Evolutionary conservation across 139 green algal species (phyloP).

Genomic region (Micromonas pusilla): DNA sequence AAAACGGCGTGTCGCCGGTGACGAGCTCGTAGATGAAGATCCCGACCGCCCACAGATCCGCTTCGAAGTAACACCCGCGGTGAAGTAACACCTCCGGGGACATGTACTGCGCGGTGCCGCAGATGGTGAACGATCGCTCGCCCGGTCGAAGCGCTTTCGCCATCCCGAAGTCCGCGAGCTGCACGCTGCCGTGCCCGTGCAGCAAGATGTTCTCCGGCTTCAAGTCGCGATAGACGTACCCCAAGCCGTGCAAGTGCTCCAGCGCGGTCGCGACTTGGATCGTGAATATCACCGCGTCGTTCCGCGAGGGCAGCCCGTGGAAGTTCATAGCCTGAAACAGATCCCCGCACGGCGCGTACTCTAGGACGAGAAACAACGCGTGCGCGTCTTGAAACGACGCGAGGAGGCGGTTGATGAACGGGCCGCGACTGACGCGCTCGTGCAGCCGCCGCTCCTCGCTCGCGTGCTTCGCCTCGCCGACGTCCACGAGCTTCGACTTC

Average conservation of each 20-base stretch:
- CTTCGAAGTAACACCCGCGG: conserved; percentile 27
- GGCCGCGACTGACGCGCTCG: neutral
- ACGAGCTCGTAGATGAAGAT: conserved; percentile 81
- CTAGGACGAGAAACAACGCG: conserved; percentile 21
- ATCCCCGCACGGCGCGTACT: conserved; percentile 28
- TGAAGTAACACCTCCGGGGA: conserved; percentile 64
- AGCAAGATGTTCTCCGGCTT: conserved; percentile 68
- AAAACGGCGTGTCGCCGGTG: conserved; percentile 67
- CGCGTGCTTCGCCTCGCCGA: conserved; percentile 24
- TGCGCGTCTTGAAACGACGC: conserved; percentile 21
- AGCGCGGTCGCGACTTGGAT: neutral
- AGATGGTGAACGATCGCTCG: conserved; percentile 68
- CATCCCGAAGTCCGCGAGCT: conserved; percentile 79
- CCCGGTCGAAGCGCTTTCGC: conserved; percentile 60
- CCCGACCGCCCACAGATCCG: conserved; percentile 75
- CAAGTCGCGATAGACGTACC: conserved; percentile 23
- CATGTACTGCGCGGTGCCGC: conserved; percentile 76
- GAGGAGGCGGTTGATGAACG: conserved; percentile 26
- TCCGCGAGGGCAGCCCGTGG: conserved; percentile 10
- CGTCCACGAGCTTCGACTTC: conserved; percentile 21
- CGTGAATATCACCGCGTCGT: conserved; percentile 16
- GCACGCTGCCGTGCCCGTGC: conserved; percentile 63
- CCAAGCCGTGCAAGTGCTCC: conserved; percentile 1
- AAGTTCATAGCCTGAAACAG: conserved; percentile 29
- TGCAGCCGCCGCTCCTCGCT: conserved; percentile 16